A percentile compares a stretch with the other conserved stretches of the same genome.
Evolutionary conservation across 257 asterid species (phyloP).

Genomic region (Gentiana dahurica): DNA sequence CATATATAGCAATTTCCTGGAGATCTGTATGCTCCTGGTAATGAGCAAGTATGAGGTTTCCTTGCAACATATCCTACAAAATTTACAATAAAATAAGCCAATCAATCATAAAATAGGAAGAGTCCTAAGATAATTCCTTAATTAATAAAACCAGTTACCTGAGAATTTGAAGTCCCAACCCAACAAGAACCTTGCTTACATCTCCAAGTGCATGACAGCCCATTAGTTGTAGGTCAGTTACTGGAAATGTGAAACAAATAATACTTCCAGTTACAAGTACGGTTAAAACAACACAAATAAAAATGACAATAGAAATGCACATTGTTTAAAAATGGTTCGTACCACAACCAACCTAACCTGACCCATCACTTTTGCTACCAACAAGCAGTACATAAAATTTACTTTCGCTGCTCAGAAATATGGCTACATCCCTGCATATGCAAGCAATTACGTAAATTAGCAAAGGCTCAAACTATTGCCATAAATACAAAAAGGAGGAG

Average conservation of each 20-base stretch:
- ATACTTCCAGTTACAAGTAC: background rate
- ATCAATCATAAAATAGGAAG: conserved; percentile 13
- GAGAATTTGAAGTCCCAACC: conserved; percentile 37
- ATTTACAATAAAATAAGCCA: conserved; percentile 2
- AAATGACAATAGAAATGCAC: conserved; percentile 10
- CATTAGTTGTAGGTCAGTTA: conserved; percentile 20
- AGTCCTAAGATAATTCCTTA: background rate
- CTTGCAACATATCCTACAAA: conserved; percentile 29
- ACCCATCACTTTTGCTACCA: conserved; percentile 30
- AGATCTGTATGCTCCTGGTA: conserved; percentile 25
- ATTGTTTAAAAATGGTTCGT: conserved; percentile 32
- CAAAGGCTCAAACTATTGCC: background rate
- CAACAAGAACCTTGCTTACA: conserved; percentile 26
- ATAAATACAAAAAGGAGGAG: too few relatives aligned
- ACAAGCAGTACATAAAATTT: conserved; percentile 27
- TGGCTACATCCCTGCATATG: conserved; percentile 29
- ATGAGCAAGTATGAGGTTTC: conserved; percentile 27
- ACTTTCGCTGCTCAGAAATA: conserved; percentile 28
- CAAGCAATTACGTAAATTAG: background rate
- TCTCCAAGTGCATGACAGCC: conserved; percentile 27
- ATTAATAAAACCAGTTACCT: conserved; percentile 22
- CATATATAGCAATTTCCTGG: conserved; percentile 24
- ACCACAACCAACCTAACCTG: conserved; percentile 67
- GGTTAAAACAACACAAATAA: conserved; percentile 1
- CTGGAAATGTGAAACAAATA: conserved; percentile 17